A percentile compares a stretch with the other conserved stretches of the same genome.
Conservation (phyloP, 2,329 filamentous ascomycete species). For the Fusarium incarnatum region DNA sequence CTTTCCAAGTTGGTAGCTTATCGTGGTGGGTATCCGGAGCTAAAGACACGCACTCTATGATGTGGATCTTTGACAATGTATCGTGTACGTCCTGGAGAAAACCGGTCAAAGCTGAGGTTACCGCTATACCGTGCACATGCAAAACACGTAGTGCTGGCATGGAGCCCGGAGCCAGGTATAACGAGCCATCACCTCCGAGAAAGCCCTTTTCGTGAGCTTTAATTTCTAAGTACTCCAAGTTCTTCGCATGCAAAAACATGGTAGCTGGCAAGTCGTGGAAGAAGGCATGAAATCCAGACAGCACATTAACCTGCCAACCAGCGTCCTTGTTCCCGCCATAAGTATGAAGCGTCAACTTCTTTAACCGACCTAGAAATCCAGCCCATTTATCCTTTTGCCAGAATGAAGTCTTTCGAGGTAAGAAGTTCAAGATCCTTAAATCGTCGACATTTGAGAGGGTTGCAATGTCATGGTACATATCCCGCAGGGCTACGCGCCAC, state of each 20-base stretch:
- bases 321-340: neutral
- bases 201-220: neutral
- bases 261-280: neutral
- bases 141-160: neutral
- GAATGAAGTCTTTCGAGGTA: neutral
- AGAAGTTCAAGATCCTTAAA: neutral
- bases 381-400: neutral
- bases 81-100: neutral
- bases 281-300: slow-evolving; percentile 13
- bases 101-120: neutral
- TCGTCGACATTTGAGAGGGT: neutral
- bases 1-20: neutral
- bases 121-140: neutral
- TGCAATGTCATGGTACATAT: slow-evolving; percentile 8
- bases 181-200: neutral
- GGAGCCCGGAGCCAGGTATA: neutral
- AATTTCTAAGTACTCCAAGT: neutral
- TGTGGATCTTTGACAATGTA: neutral
- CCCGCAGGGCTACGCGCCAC: neutral
- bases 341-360: slow-evolving; percentile 2
- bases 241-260: neutral
- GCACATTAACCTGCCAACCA: neutral
- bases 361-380: slow-evolving; percentile 1
- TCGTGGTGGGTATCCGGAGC: neutral
- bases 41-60: neutral